Percentiles rank a stretch among this genome's conserved stretches.
These are phyloP conservation scores for Aspergillus panamensis DNA, from an alignment of 495 filamentous ascomycete species.

Conservation along the genomic window DNA sequence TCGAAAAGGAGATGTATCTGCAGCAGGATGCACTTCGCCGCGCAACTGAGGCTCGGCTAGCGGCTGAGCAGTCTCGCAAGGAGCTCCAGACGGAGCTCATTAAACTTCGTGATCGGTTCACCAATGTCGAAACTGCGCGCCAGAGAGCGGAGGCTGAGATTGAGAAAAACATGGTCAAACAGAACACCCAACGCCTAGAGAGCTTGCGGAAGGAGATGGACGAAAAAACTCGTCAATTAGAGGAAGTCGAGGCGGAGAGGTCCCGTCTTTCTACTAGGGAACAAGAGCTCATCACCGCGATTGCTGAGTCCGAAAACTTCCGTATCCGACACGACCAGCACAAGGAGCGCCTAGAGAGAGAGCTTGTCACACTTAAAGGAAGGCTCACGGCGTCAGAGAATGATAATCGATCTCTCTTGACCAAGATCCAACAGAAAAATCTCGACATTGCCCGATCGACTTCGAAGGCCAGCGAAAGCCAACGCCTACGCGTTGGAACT, in stretches of 20 bases:
- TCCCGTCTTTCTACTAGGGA: constrained; percentile 68
- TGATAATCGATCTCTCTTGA: constrained; percentile 90
- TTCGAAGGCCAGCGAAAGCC: constrained; percentile 80
- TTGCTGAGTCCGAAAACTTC: constrained; percentile 84
- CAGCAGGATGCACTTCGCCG: constrained; percentile 92
- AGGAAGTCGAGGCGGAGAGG: constrained; percentile 73
- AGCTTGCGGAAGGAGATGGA: constrained; percentile 76
- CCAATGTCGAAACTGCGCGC: constrained; percentile 78
- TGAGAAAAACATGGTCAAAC: constrained; percentile 72
- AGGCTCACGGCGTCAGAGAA: constrained; percentile 91
- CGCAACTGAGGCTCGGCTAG: constrained; percentile 72
- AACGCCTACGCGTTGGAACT: constrained; percentile 69
- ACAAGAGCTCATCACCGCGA: constrained; percentile 75
- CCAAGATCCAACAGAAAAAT: constrained; percentile 97
- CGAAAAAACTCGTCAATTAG: constrained; percentile 62
- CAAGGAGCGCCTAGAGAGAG: constrained; percentile 87
- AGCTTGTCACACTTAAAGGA: constrained; percentile 89
- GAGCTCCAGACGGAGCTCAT: constrained; percentile 83
- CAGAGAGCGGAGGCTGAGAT: constrained; percentile 74
- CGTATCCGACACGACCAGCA: constrained; percentile 84
- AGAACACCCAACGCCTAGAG: constrained; percentile 78
- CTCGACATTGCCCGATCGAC: constrained; percentile 91
- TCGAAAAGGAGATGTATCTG: constrained; percentile 98
- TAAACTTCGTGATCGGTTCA: constrained; percentile 75
- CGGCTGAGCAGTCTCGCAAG: constrained; percentile 82